Evolutionary conservation across 768 basidiomycete genomes (phyloP), one percentile per base, ranked within the genome.

Genomic region (Dendrothele bispora): DNA sequence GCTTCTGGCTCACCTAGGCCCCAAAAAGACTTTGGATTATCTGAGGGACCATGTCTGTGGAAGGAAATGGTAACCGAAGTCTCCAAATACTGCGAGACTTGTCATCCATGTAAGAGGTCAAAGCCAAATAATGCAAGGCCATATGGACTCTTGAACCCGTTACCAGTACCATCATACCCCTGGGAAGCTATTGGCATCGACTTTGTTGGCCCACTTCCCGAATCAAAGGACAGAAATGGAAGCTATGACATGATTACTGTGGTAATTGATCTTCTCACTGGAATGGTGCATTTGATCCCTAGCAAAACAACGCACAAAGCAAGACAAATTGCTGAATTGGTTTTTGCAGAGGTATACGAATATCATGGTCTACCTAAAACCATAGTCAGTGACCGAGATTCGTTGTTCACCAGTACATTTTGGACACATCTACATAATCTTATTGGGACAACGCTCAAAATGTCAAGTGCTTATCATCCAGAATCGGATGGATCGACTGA

Each of bases 1-100:
- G 1, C 7, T 71, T 0, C 46, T 71, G 2, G 70, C 67, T 0
- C 70, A 71, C 29, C 18, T 71, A 0, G 66, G 69, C 3, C 15
- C 51, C 0, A 8, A 14, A 10, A 71, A 71, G 39, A 71, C 67
- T 0, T 8, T 67, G 0, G 21, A 39, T 0, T 64, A 62, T 27
- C 50, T 70, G 0, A 34, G 54, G 2, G 57, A 68, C 22, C 24
- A 50, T 1, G 46, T 37, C 7, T 54, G 26, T 57, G 48, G 43
- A 41, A 46, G 7, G 30, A 39, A 58, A 62, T 71, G 52, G 53
- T 41, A 0, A 5, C 14, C 0, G 65, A 71, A 21, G 41, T 61
- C 0, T 20, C 46, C 0, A 40, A 36, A 0, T 69, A 37, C 41
- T 66, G 64, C 60, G 61, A 61, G 61, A 0, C 67, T 59, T 45